Evolutionary conservation across 441 rosid species (phyloP), one percentile per base, ranked within the genome.

Genomic region (Breynia disticha): DNA sequence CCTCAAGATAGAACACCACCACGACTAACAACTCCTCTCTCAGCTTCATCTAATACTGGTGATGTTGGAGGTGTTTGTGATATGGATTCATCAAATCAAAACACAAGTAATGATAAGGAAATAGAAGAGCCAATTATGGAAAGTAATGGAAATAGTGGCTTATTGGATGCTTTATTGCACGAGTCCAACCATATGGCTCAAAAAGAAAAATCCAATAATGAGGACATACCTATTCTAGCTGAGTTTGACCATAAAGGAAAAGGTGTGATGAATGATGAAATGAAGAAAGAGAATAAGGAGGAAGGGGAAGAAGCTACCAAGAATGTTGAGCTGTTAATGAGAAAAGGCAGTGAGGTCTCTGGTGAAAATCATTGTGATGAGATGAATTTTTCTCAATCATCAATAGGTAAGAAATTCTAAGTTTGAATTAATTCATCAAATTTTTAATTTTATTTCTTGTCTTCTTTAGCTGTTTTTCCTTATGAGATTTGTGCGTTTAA

Each of bases 81-180:
- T 11, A 17, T 44, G 46, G 45, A 51, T 64, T 42, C 13, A 45
- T 19, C 57, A 4, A 47, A 56, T 16, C 50, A 59, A 6, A 24
- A 63, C 9, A 16, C 13, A 16, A 48, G 21, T 8, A 24, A 41
- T 20, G 13, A 59, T 14, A 54, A 12, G 7, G 59, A 56, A 16
- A 42, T 61, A 0, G 28, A 7, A 6, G 16, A 6, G 5, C 15
- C n/a, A 0, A 21, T 10, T 52, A 43, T 22, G 41, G 18, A 19
- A 13, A 57, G 55, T 1, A 44, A 46, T 43, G 43, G 54, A 41
- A 79, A 72, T 32, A 71, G 72, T 58, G 81, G 79, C 16, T 68
- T 81, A 61, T 55, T 88, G 66, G 95, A 88, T 63, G 80, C 75
- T 66, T 65, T 85, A 53, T 55, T 83, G n/a, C 71, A 75, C 57